Base-by-base conservation (phyloP, 805 yeast species). In the Ogataea paradorogensis region DNA sequence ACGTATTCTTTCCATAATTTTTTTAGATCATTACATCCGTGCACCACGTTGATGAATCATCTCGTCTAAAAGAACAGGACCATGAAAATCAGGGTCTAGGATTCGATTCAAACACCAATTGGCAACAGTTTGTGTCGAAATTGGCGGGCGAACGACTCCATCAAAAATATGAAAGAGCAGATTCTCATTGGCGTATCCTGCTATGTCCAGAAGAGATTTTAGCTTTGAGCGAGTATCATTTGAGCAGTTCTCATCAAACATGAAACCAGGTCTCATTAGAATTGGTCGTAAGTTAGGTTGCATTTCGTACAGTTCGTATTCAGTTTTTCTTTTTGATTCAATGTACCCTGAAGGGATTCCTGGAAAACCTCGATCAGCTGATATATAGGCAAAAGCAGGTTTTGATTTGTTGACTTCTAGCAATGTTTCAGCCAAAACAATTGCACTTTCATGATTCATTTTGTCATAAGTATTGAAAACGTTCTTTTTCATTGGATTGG, bases 191-290 rank as follows among this genome's bases (percentile, higher is more conserved):
- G 71, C 65, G 40, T 61, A 57, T 47, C 72, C 68, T 30, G 74
- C 62, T 3, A 70, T 21, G 32, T 70, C 65, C 20, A 84, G 58
- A 2, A 70, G 61, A 15, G 54, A 46, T 40, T 70, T 73, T 31
- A 82, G 45, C 1, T 64, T 41, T 9, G 65, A 61, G 40, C 86
- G 61, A 18, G 61, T 51, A 33, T 64, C 65, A 23, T 42, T 49
- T 6, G 53, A 47, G 7, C 56, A 48, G 2, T 55, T 23, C 26
- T 69, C 76, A 55, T 86, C 95, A 53, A 66, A 84, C 89, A 89
- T 80, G 51, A 88, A 78, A 0, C 95, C 95, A 0, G 96, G 96
- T 45, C 96, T 71, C 62, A 85, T 46, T 11, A 84, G 58, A 2
- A 89, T 76, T 0, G 83, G 66, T 41, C 91, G 71, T 16, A 85